A percentile compares a stretch with the other conserved stretches of the same genome.
These are phyloP conservation scores for Benincasa hispida DNA, from an alignment of 306 rosid species.

Conservation along the genomic window DNA sequence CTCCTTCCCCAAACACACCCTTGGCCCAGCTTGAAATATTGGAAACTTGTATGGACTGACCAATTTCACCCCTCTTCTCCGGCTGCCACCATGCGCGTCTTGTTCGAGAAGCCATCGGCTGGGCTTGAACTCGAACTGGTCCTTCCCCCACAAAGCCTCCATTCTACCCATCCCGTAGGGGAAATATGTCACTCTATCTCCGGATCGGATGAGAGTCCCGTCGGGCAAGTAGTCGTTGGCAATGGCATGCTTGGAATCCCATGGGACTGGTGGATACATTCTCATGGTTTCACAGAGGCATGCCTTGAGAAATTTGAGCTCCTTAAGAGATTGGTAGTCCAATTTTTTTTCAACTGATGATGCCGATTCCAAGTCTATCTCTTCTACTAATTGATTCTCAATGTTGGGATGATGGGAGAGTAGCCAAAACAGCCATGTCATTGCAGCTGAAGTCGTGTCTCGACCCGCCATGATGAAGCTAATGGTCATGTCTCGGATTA, in stretches of 20 bases:
- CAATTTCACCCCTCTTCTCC: conserved; percentile 20
- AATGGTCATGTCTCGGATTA: conserved; percentile 63
- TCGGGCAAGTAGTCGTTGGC: conserved; percentile 55
- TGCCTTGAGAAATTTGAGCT: conserved; percentile 45
- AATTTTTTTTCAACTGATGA: background rate
- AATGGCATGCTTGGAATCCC: conserved; percentile 87
- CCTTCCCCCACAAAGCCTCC: conserved; percentile 74
- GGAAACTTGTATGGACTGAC: conserved; percentile 59
- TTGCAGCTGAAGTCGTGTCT: conserved; percentile 83
- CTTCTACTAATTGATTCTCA: conserved; percentile 35
- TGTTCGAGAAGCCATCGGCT: conserved; percentile 56
- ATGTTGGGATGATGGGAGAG: conserved; percentile 28
- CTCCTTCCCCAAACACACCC: conserved; percentile 78
- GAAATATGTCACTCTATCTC: conserved; percentile 78
- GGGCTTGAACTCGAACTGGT: conserved; percentile 60
- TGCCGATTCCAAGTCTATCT: conserved; percentile 10
- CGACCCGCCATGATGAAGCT: conserved; percentile 87
- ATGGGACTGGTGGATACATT: conserved; percentile 74
- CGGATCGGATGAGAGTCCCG: conserved; percentile 41
- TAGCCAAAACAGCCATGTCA: conserved; percentile 91
- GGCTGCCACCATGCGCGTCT: background rate
- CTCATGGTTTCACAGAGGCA: conserved; percentile 80
- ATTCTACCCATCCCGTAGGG: conserved; percentile 94
- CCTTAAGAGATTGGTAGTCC: conserved; percentile 32
- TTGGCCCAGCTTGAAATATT: conserved; percentile 83